A percentile compares a stretch with the other conserved stretches of the same genome.
Evolutionary conservation across 164 flowering plant genomes (phyloP).

Genomic region (Umbilicus rupestris): DNA sequence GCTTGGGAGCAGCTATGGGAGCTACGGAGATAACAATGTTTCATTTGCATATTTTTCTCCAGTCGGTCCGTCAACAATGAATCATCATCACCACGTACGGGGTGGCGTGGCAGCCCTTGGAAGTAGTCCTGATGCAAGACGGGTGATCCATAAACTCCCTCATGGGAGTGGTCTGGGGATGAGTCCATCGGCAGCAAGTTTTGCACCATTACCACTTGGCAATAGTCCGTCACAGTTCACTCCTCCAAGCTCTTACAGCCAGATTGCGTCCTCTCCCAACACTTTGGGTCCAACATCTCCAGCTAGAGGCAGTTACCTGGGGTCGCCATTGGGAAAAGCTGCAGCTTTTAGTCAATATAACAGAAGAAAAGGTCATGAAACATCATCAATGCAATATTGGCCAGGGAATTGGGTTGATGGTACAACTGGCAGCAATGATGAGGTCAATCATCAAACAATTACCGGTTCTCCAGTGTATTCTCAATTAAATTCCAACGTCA

Average conservation of each 20-base stretch:
- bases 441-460: conserved; percentile 41
- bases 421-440: conserved; percentile 30
- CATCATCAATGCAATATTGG: conserved; percentile 42
- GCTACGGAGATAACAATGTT: conserved; percentile 66
- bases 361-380: conserved; percentile 68
- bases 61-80: conserved; percentile 68
- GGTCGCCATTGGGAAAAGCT: conserved; percentile 80
- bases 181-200: conserved; percentile 70
- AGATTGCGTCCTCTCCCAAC: conserved; percentile 70
- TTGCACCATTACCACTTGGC: conserved; percentile 78
- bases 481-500: conserved; percentile 31
- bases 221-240: conserved; percentile 94
- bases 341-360: conserved; percentile 52
- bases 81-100: conserved; percentile 45
- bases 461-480: conserved; percentile 37
- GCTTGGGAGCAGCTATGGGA: conserved; percentile 86
- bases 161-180: conserved; percentile 76
- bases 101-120: conserved; percentile 62
- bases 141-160: conserved; percentile 45
- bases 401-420: conserved; percentile 41
- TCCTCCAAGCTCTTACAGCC: conserved; percentile 67
- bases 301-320: conserved; percentile 64
- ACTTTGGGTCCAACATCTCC: conserved; percentile 88
- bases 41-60: conserved; percentile 77
- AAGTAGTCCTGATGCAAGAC: conserved; percentile 74